Evolutionary conservation across 257 asterid species (phyloP), one percentile per base, ranked within the genome.

Genomic region (Nicotiana noctiflora): DNA sequence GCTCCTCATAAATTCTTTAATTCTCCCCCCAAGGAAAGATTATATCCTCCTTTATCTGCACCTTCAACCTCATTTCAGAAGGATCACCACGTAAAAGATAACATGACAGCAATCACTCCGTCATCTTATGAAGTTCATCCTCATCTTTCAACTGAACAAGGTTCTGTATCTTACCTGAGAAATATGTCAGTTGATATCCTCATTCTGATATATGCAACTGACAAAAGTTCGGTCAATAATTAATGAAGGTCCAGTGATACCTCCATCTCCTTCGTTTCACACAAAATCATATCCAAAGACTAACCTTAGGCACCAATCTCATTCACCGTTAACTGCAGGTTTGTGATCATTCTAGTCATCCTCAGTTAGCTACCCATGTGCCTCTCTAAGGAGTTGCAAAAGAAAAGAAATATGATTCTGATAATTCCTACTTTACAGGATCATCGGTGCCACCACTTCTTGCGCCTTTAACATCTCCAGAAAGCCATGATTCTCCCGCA

Each of bases 61-160:
- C 87, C 87, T 75, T 80, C 85, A 76, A 34, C 82, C 34, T 83
- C 83, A 44, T 29, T 79, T 80, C 53, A 32, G 44, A 80, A 87
- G 75, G 83, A 77, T 21, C 89, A 83, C 87, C 90, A 61, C 74
- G 57, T 80, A 74, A 84, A 83, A 79, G 85, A 40, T 52, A 55
- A 86, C 83, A 89, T 65, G 70, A 81, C 74, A 61, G 31, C 88
- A 76, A 89, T 88, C 85, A 86, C 93, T 88, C 97, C 90, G 29
- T 70, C 76, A 67, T 57, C 82, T 18, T 66, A 83, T 79, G 82
- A 66, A 52, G 79, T 75, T 86, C 81, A 86, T 83, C 92, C 91
- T 88, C 93, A 88, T 21, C 80, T 87, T 86, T 85, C 91, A 75
- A 49, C 84, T 62, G 76, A 75, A 76, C 84, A 57, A 90, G 95